Evolutionary conservation across 2,329 filamentous ascomycete species (phyloP).

Genomic region (Colletotrichum higginsianum): DNA sequence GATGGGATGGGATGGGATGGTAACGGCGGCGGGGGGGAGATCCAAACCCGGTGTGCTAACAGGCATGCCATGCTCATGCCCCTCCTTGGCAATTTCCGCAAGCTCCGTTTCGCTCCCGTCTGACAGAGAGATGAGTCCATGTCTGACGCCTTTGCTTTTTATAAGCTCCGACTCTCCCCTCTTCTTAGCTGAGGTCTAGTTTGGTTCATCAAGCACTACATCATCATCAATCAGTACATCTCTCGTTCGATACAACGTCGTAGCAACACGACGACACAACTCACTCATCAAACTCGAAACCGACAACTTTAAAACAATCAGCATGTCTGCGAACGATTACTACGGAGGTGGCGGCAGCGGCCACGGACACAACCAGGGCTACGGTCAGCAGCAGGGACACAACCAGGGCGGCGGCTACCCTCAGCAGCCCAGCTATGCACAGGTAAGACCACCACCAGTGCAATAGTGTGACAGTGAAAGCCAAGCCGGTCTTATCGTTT

Average conservation of each 20-base stretch:
- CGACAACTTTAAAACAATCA: slow-evolving; percentile 7
- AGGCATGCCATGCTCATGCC: not conserved
- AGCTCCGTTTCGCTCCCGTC: slow-evolving; percentile 23
- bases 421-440: slow-evolving; percentile 46
- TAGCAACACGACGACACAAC: not conserved
- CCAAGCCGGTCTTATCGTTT: not conserved
- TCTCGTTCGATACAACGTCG: not conserved
- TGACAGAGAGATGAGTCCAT: not conserved
- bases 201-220: not conserved
- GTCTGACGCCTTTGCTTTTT: slow-evolving; percentile 14
- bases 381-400: slow-evolving; percentile 37
- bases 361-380: slow-evolving; percentile 41
- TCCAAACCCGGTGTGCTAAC: not conserved
- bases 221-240: not conserved
- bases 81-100: slow-evolving; percentile 36
- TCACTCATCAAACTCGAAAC: rapidly evolving
- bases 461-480: not conserved
- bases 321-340: slow-evolving; percentile 57
- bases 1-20: no score
- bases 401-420: slow-evolving; percentile 45
- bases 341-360: slow-evolving; percentile 51
- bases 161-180: slow-evolving; percentile 17
- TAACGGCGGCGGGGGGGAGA: slow-evolving; percentile 1
- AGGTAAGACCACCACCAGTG: slow-evolving; percentile 44
- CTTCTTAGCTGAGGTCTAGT: not conserved